phyloP scores from a whole-genome alignment of 169 alveolate genomes.

The Plasmodium adleri region DNA sequence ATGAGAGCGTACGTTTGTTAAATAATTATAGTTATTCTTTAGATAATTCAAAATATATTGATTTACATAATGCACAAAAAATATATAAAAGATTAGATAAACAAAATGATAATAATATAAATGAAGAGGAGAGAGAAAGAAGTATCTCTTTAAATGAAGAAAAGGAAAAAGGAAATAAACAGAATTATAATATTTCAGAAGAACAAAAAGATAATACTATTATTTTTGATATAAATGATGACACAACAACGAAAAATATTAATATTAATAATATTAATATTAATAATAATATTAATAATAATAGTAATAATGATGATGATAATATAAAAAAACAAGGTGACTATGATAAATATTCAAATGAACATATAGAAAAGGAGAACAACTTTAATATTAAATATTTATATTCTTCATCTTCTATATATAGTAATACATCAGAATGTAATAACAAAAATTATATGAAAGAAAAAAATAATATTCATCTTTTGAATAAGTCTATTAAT shows the following conservation, averaged over 20 bases:
- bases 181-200: not conserved
- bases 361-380: not conserved
- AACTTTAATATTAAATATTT: not conserved
- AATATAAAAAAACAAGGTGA: too few species aligned
- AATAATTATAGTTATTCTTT: not conserved
- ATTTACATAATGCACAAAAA: too few species aligned
- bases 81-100: not conserved
- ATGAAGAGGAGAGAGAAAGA: not conserved
- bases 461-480: not conserved
- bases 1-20: not conserved
- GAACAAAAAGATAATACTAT: not conserved
- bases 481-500: not conserved
- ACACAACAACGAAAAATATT: too few species aligned
- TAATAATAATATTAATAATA: not conserved
- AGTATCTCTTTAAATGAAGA: not conserved
- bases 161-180: not conserved
- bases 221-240: too few species aligned
- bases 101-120: not conserved
- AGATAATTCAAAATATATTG: too few species aligned
- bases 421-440: not conserved
- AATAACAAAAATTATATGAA: not conserved
- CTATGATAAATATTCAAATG: not conserved
- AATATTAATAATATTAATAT: not conserved
- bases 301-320: not conserved
- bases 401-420: conserved; percentile 1